Base-by-base conservation (phyloP, 225 moss, liverwort and hornwort genomes). In the Sphagnum tenellum region DNA sequence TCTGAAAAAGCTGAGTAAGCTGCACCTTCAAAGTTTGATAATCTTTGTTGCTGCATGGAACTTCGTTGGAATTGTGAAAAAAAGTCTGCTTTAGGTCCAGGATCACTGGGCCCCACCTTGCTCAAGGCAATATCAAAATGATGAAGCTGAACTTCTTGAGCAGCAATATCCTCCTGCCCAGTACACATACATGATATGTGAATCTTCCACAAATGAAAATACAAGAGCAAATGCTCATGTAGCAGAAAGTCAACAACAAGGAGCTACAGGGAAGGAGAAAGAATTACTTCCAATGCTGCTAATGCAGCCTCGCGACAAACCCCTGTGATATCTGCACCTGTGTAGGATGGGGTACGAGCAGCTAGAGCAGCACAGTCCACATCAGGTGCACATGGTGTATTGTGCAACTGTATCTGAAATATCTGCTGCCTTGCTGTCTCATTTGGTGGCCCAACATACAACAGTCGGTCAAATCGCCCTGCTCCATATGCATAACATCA, bases 391-490 rank as follows among this genome's bases (percentile, higher is more conserved):
- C 77, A 88, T 55, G 98, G 90, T 57, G 89, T 87, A 13, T 84
- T 70, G 12, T 76, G 76, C 10, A 98, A 74, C 73, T 98, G 93
- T 72, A 98, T 98, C 65, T 67, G 54, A 66, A 98, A 98, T 66
- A 98, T 98, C 70, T 93, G 80, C 77, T 82, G 68, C 60, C 98
- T 85, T 3, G 89, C 82, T 7, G 49, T 74, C 80, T 90, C 86
- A 67, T 90, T 83, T 62, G 98, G 98, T 48, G 84, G 90, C 5
- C 93, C 93, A 5, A 98, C 93, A 69, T 85, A 89, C 45, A 98
- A 78, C 70, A 89, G 80, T 71, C 93, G 83, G 73, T 93, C 98
- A 78, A 98, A 98, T 67, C 98, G 93, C 8, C 98, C 98, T 90
- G 80, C 64, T 55, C 50, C 67, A 68, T 59, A 64, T 49, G 74